Base-by-base conservation (phyloP, 169 alveolate species). In the Plasmodium fragile region DNA sequence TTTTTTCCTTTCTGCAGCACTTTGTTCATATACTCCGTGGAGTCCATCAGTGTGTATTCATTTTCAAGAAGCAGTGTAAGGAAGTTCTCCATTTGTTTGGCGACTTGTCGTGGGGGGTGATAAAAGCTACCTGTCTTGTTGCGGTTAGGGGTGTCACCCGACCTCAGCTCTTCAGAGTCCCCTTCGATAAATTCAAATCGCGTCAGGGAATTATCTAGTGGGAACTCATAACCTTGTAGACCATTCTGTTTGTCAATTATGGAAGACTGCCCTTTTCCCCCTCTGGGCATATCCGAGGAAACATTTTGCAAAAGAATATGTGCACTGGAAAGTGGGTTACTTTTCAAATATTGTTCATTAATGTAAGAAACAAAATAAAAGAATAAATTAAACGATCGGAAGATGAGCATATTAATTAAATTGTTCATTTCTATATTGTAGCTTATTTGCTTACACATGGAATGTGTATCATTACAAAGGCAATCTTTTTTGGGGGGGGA, bases 311-410 rank as follows among this genome's bases (percentile, higher is more conserved):
- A 49, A 87, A 87, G 45, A 11, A 87, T 55, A 36, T 77, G 43
- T 13, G 18, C 16, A 55, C 71, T 11, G n/a, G 43, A 1, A 18
- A 69, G 22, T 25, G 13, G 3, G 3, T n/a, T 53, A 34, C 32
- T 22, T 4, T 43, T 59, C 39, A 25, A 30, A 3, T 25, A 30
- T 53, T 80, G 69, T 32, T 90, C 71, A 34, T 78, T 77, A 39
- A 90, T 36, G 49, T 80, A 90, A 3, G 36, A 69, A 13, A 72
- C 28, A 81, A 90, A 90, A 81, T 90, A 90, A 90, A 80, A 90
- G 75, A 90, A 90, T 30, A 90, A 81, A 90, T 90, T 90, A 81
- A 90, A 90, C 13, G 94, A 90, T 69, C 94, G 28, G 73, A 80
- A 90, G n/a, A 75, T 73, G 49, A 90, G 77, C 71, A 80, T 80